Base-by-base conservation (phyloP, 2,329 filamentous ascomycete genomes). In the Ophiostoma populinum region DNA sequence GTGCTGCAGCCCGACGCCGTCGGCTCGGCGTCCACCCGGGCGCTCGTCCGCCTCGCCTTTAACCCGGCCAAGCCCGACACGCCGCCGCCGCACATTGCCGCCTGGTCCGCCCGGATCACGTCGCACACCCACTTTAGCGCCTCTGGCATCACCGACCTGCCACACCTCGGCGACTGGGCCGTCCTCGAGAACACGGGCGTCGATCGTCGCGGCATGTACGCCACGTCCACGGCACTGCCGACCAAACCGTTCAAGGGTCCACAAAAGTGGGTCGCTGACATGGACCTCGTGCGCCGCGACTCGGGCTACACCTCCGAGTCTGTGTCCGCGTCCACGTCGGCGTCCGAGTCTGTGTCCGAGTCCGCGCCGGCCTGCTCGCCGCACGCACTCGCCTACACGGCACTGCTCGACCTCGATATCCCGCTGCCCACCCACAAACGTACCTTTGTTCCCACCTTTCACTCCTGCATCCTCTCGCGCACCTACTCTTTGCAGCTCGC, bases 391-490 rank as follows among this genome's bases (percentile, higher is more conserved):
- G 50, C 49, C 40, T 56, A 67, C 46, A 52, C 54, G 1, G 49
- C 65, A 1, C 50, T 50, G 5, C 42, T 72, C 8, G 51, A 57
- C 27, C 47, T 73, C 1, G 65, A 67, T 1, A 52, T 73, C 39
- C 47, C 51, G 12, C 48, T 72, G 21, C 63, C 66, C 4, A 49
- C 53, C 7, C 47, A 51, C 19, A 62, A 57, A 46, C 66, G 62
- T 48, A 54, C 60, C 7, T 67, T 70, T 43, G 42, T 71, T 16
- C 68, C 68, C 0, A 65, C 64, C 5, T 73, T 72, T 46, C 65
- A 71, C 52, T 65, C 62, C 7, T 73, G 68, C 53, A 61, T 72
- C 48, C 54, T 59, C 24, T 65, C 64, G 7, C 62, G 68, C 18
- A 59, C 61, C n/a, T 73, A 73, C 49, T 57, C 61, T 5, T 47